Evolutionary conservation across 352 stramenopile genomes (phyloP), one percentile per base, ranked within the genome.

Genomic region (Pilasporangium apinafurcum): DNA sequence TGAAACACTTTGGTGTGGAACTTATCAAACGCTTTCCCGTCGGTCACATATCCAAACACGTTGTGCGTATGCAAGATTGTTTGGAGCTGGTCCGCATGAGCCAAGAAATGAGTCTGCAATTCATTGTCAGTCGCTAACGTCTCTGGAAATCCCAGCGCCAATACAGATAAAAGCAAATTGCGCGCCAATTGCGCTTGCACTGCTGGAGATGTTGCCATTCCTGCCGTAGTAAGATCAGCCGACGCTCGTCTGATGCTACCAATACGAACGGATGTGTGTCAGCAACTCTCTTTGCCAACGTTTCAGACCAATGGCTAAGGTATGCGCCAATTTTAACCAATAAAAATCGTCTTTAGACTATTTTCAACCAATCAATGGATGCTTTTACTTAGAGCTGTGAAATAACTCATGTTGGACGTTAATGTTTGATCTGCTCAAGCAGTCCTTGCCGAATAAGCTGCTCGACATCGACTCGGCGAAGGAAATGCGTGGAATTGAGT

Each of bases 401-500:
- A n/a, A n/a, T n/a, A n/a, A n/a, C n/a, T n/a, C n/a, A n/a, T n/a
- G n/a, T n/a, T 0, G 58, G 44, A 12, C 56, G 25, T 37, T 56
- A 75, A 20, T 80, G 76, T 62, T 87, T 81, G 59, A 90, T 76
- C 51, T 96, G 83, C 58, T 93, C 68, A 10, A 96, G 66, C 13
- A 92, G 53, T 0, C 83, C 83, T 52, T 93, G 83, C 17, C 78
- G 78, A 29, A 95, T 85, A 25, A 93, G 58, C 53, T 83, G 69
- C 56, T 95, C 83, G 24, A 91, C 83, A 51, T 93, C 81, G 37
- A 89, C 76, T 52, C 81, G 82, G 13, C 85, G 80, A 39, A 96
- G 52, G 34, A 95, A 93, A 45, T 96, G 83, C 32, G 84, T 92
- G 32, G 80, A 93, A 52, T 95, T 89, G 12, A 61, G 71, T 31